These are phyloP conservation scores for Lentinula sp. DNA, from an alignment of 768 basidiomycete genomes.

Conservation along the genomic window DNA sequence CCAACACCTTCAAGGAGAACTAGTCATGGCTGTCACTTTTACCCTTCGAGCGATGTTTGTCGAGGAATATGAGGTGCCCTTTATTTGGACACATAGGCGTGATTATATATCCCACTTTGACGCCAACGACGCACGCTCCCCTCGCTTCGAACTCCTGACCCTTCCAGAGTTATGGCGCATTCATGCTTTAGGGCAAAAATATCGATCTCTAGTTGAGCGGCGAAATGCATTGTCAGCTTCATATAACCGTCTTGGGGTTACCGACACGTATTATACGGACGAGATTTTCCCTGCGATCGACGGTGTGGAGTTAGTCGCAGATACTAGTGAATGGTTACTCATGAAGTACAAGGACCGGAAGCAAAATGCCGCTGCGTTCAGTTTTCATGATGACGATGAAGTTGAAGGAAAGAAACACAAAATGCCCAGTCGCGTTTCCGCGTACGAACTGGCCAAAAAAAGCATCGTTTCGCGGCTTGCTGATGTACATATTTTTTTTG, in stretches of 20 bases:
- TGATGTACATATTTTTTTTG: constrained; percentile 44
- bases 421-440: constrained; percentile 76
- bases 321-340: constrained; percentile 85
- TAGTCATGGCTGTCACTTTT: constrained; percentile 75
- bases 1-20: constrained; percentile 52
- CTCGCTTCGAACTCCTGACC: constrained; percentile 64
- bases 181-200: constrained; percentile 82
- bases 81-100: constrained; percentile 89
- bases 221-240: constrained; percentile 53
- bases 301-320: constrained; percentile 84
- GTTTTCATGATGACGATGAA: constrained; percentile 67
- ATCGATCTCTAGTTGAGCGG: constrained; percentile 78
- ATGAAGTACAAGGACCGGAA: constrained; percentile 80
- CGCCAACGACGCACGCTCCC: constrained; percentile 51
- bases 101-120: constrained; percentile 88
- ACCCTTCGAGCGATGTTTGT: constrained; percentile 80
- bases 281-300: constrained; percentile 64
- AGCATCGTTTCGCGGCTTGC: constrained; percentile 73
- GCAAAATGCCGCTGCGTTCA: constrained; percentile 53
- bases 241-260: constrained; percentile 61
- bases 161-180: constrained; percentile 89
- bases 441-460: constrained; percentile 80
- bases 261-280: constrained; percentile 72
- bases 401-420: constrained; percentile 59
- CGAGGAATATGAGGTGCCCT: constrained; percentile 89